Evolutionary conservation across 208 protist genomes (phyloP).

Genomic region (Herpetomonas tarakana): DNA sequence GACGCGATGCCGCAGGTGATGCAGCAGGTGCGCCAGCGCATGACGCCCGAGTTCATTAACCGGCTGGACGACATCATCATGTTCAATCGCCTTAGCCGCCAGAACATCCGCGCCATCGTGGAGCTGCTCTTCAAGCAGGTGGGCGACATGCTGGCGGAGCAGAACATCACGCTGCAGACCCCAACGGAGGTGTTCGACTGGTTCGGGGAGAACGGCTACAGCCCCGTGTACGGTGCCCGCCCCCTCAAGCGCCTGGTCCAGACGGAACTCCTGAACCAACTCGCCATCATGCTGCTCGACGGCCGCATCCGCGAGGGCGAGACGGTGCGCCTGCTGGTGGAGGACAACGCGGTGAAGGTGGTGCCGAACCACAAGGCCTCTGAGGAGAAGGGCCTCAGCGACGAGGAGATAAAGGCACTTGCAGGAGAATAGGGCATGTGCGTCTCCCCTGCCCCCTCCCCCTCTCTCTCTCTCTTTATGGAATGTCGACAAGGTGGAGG

Average conservation of each 20-base stretch:
- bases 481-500: too few species aligned
- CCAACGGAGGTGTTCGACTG: slow-evolving; percentile 68
- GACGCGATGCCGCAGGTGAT: slow-evolving; percentile 81
- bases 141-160: slow-evolving; percentile 68
- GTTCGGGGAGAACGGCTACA: slow-evolving; percentile 87
- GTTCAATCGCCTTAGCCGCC: slow-evolving; percentile 91
- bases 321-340: slow-evolving; percentile 41
- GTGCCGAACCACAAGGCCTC: slow-evolving; percentile 61
- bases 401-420: slow-evolving; percentile 27
- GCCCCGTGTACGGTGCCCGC: slow-evolving; percentile 94
- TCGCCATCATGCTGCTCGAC: slow-evolving; percentile 88
- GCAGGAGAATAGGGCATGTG: slow-evolving; percentile 1
- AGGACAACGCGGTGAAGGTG: slow-evolving; percentile 43
- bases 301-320: slow-evolving; percentile 79
- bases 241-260: slow-evolving; percentile 94
- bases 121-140: slow-evolving; percentile 86
- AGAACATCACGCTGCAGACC: slow-evolving; percentile 81
- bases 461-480: background rate
- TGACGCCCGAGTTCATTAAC: slow-evolving; percentile 98
- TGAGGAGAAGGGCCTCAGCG: slow-evolving; percentile 21
- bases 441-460: background rate
- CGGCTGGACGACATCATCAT: slow-evolving; percentile 98
- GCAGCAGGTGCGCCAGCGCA: slow-evolving; percentile 79
- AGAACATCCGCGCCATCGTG: slow-evolving; percentile 90
- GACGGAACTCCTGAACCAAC: slow-evolving; percentile 89